These are phyloP conservation scores for Phlyctochytrium planicorne DNA, from an alignment of 192 early-diverging fungal genomes.

Conservation along the genomic window DNA sequence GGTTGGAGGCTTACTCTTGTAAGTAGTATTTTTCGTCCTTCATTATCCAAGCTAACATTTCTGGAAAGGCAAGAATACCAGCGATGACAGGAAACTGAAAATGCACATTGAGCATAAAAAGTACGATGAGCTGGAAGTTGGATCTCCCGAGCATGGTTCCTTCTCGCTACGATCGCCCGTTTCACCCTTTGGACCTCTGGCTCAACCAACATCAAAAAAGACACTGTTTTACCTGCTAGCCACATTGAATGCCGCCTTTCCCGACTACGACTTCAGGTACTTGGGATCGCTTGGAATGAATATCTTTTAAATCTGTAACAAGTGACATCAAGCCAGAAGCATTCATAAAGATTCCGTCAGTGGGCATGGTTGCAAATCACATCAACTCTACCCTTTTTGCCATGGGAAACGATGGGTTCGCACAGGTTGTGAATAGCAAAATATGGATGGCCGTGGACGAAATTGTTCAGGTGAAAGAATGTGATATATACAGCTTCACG, in stretches of 20 bases:
- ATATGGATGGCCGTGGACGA: slow-evolving; percentile 91
- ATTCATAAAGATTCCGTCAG: slow-evolving; percentile 74
- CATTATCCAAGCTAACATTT: background rate
- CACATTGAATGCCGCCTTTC: slow-evolving; percentile 93
- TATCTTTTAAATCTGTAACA: background rate
- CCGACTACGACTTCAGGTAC: slow-evolving; percentile 96
- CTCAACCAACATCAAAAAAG: slow-evolving; percentile 78
- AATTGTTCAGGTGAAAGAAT: slow-evolving; percentile 76
- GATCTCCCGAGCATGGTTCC: slow-evolving; percentile 2
- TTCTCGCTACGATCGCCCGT: slow-evolving; percentile 45
- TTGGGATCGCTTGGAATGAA: slow-evolving; percentile 1
- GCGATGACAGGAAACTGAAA: slow-evolving; percentile 89
- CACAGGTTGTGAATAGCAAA: slow-evolving; percentile 47
- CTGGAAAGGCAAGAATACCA: slow-evolving; percentile 83
- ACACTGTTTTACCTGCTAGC: slow-evolving; percentile 93
- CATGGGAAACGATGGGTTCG: slow-evolving; percentile 60
- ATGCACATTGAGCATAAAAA: slow-evolving; percentile 77
- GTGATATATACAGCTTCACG: slow-evolving; percentile 88
- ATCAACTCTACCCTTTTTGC: slow-evolving; percentile 86
- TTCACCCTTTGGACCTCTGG: slow-evolving; percentile 87
- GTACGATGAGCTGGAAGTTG: slow-evolving; percentile 51
- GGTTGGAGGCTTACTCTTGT: slow-evolving; percentile 95
- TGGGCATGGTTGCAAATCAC: slow-evolving; percentile 72
- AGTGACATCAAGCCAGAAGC: slow-evolving; percentile 76
- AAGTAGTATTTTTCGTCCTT: slow-evolving; percentile 38